Base-by-base conservation (phyloP, 805 yeast genomes). In the Lachancea quebecensis region DNA sequence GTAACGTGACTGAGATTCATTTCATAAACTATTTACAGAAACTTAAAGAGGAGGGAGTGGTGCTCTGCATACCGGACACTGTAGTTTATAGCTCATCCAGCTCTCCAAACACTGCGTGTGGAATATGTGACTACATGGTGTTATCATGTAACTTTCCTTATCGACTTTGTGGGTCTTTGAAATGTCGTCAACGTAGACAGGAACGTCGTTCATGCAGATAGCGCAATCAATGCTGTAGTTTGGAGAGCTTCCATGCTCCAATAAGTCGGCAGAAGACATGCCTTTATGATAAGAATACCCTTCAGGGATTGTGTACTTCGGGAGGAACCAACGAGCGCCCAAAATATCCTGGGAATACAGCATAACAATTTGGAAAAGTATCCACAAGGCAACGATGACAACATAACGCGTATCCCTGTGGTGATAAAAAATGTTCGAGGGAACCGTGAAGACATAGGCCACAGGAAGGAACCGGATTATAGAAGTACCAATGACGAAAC, bases 81-180 rank as follows among this genome's bases (percentile, higher is more conserved):
- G 96, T 41, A 91, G 66, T 56, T 89, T 86, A 60, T 87, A 85
- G 61, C 81, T 78, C 96, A 91, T 88, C 97, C 97, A 91, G 50
- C 76, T 79, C 59, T 86, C 95, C 51, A 91, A 68, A 66, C 98
- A 90, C n/a, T 77, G 81, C 1, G 87, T 75, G 59, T 90, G 97
- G 75, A 89, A 91, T 9, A 88, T 79, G 62, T 90, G 98, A 35
- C 80, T 73, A 64, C 98, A 90, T 1, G 97, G 97, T 0, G 98
- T 87, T 2, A 88, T 78, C 93, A 85, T 83, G 56, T 81, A 83
- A 10, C 69, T 65, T 52, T 78, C 69, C 18, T 47, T 29, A 40
- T 59, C 64, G 17, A 80, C 80, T 3, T 51, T 52, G 38, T 62
- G 65, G 1, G 67, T 60, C 39, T 57, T 60, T 28, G 58, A 53